These are phyloP conservation scores for Gilbertella persicaria DNA, from an alignment of 371 early-diverging fungal genomes.

Conservation along the genomic window DNA sequence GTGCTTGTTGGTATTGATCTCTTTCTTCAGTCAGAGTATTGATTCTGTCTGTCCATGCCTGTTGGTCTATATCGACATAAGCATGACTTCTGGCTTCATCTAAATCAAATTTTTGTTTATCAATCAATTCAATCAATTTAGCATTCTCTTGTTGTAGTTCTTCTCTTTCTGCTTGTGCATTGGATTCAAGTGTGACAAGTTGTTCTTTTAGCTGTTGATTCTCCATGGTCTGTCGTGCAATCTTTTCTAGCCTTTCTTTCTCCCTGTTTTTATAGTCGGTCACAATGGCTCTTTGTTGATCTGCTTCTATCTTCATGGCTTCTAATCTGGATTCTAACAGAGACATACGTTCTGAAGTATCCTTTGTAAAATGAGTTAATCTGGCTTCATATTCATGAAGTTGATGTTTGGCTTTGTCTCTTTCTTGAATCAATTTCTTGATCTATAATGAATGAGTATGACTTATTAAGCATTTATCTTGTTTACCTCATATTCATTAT, in stretches of 20 bases:
- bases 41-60: background rate
- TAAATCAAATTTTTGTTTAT: constrained; percentile 31
- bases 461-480: background rate
- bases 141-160: constrained; percentile 14
- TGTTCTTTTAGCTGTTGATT: constrained; percentile 2
- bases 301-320: constrained; percentile 13
- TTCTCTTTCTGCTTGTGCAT: constrained; percentile 4
- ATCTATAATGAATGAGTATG: background rate
- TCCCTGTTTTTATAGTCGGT: constrained; percentile 17
- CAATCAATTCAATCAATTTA: constrained; percentile 22
- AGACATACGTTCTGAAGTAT: constrained; percentile 7
- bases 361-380: constrained; percentile 2
- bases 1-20: background rate
- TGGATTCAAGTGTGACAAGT: background rate
- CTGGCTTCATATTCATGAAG: constrained; percentile 4
- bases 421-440: constrained; percentile 2
- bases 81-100: constrained; percentile 27
- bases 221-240: constrained; percentile 9
- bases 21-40: background rate
- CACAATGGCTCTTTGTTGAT: constrained; percentile 12
- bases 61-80: background rate
- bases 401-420: background rate
- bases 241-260: constrained; percentile 20
- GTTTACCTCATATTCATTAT: background rate
- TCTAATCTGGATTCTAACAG: constrained; percentile 21